Evolutionary conservation across 2,329 filamentous ascomycete species (phyloP).

Genomic region (Diaporthe eres): DNA sequence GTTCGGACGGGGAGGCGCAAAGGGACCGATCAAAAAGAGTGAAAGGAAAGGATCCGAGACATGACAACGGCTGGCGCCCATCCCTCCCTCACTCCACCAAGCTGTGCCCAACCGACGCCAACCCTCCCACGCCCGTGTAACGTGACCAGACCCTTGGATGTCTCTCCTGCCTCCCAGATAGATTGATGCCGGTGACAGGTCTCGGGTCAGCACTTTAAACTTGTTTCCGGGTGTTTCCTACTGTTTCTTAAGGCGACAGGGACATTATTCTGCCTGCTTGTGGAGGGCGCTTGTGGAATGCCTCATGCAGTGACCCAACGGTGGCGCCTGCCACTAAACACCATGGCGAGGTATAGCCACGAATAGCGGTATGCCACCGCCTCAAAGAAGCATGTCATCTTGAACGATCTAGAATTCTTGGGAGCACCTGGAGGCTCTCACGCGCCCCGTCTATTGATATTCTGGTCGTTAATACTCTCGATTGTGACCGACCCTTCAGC

Average conservation of each 20-base stretch:
- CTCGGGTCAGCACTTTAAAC: conserved; percentile 24
- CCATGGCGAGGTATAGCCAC: background rate
- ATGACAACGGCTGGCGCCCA: background rate
- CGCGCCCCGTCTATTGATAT: background rate
- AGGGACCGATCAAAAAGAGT: too few relatives aligned
- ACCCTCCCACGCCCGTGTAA: background rate
- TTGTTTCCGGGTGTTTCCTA: background rate
- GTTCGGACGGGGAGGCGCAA: background rate
- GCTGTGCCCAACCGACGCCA: background rate
- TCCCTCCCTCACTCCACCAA: background rate
- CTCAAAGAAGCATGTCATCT: background rate
- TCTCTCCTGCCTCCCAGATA: conserved; percentile 5
- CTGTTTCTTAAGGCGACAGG: background rate
- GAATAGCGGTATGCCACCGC: background rate
- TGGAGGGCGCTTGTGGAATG: too few relatives aligned
- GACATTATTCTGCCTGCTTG: background rate
- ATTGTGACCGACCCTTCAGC: background rate
- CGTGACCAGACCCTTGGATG: conserved; percentile 19
- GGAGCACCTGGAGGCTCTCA: background rate
- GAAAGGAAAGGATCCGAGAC: conserved; percentile 11
- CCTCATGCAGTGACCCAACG: background rate
- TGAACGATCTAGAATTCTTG: background rate
- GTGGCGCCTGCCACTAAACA: background rate
- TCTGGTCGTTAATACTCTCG: background rate
- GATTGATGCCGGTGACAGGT: conserved; percentile 8